A percentile compares a stretch with the other conserved stretches of the same genome.
Conservation (phyloP, 441 rosid species). For the Pelargonium cotyledonis region DNA sequence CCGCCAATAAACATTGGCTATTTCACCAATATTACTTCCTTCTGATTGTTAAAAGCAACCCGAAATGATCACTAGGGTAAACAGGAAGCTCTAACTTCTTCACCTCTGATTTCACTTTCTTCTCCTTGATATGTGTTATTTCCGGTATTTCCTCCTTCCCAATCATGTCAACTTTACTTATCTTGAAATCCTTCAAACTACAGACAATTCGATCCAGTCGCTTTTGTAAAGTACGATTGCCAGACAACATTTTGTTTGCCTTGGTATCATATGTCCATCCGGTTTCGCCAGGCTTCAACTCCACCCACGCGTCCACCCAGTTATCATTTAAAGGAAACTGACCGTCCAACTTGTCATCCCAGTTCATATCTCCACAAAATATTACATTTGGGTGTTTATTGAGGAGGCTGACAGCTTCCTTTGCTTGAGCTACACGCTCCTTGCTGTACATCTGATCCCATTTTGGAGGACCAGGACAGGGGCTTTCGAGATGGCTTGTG, state of each 20-base stretch:
- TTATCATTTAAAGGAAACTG: conserved; percentile 58
- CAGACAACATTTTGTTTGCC: conserved; percentile 76
- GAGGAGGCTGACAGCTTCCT: conserved; percentile 46
- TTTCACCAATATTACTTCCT: conserved; percentile 15
- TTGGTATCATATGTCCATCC: conserved; percentile 93
- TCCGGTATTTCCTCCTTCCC: conserved; percentile 81
- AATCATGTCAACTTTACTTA: conserved; percentile 61
- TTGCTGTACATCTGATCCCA: conserved; percentile 95
- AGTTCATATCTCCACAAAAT: conserved; percentile 90
- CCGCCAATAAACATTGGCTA: background rate
- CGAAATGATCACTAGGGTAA: conserved; percentile 91
- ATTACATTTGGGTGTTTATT: conserved; percentile 52
- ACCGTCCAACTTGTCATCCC: conserved; percentile 88
- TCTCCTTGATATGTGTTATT: conserved; percentile 62
- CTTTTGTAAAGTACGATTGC: conserved; percentile 59
- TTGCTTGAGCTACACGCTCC: conserved; percentile 78
- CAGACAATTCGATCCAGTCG: conserved; percentile 71
- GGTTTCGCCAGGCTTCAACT: conserved; percentile 53
- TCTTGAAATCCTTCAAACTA: conserved; percentile 51
- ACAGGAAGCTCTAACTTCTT: conserved; percentile 73
- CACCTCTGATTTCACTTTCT: conserved; percentile 53
- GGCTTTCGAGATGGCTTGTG: conserved; percentile 97
- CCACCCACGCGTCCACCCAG: conserved; percentile 79
- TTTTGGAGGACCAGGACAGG: conserved; percentile 83
- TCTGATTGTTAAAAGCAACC: conserved; percentile 66